Conservation (phyloP, 2,329 filamentous ascomycete genomes). For the Coccinonectria pachysandricola region DNA sequence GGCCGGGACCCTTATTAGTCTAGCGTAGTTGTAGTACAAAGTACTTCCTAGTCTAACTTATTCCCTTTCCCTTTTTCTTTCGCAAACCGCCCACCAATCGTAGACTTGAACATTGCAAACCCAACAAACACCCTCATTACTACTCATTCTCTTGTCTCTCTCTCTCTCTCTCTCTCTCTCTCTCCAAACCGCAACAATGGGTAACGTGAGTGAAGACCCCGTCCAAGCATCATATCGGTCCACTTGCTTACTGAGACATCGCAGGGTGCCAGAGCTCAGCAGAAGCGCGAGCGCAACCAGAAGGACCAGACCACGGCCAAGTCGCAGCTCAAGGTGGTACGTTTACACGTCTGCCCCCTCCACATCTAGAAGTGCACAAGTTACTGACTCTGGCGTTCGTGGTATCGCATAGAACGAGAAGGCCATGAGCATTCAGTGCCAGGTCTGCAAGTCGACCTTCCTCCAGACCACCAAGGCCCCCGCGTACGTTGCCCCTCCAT, state of each 20-base stretch:
- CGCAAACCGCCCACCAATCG: constrained; percentile 4
- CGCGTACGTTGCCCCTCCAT: constrained; percentile 38
- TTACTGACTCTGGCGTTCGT: constrained; percentile 7
- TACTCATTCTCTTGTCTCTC: no score
- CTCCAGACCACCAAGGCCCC: constrained; percentile 66
- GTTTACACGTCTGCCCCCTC: constrained; percentile 19
- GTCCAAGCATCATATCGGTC: no score
- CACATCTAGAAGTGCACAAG: no score
- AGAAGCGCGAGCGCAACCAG: constrained; percentile 63
- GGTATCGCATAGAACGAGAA: constrained; percentile 49
- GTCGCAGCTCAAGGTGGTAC: constrained; percentile 59
- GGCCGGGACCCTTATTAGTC: no score
- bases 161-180: constrained; percentile 3
- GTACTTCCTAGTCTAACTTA: constrained; percentile 4
- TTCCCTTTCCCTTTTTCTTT: constrained; percentile 6
- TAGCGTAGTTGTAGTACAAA: no score
- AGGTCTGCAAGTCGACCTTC: constrained; percentile 68
- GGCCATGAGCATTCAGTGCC: constrained; percentile 68
- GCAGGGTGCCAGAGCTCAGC: constrained; percentile 55
- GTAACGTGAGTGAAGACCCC: constrained; percentile 27
- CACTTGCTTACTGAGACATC: constrained; percentile 11
- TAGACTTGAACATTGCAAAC: constrained; percentile 10
- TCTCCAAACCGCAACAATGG: constrained; percentile 19
- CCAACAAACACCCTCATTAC: constrained; percentile 4
- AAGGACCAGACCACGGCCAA: constrained; percentile 50